These are phyloP conservation scores for Saturnispora zaruensis DNA, from an alignment of 805 yeast genomes.

Conservation along the genomic window DNA sequence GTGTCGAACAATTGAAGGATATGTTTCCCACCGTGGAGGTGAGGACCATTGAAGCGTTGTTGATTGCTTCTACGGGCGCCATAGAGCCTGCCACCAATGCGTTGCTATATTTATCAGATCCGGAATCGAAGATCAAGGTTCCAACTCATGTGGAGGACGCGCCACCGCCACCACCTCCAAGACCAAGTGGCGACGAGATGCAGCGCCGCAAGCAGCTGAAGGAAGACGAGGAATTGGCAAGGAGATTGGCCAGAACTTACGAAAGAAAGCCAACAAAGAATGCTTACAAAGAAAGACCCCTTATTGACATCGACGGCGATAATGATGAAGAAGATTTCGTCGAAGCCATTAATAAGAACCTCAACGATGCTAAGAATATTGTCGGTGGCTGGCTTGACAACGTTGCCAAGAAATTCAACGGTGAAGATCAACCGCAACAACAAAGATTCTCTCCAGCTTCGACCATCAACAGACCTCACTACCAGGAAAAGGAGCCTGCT, in stretches of 20 bases:
- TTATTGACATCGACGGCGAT: conserved; percentile 19
- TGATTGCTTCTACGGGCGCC: conserved; percentile 78
- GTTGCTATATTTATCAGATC: conserved; percentile 69
- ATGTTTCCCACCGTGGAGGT: conserved; percentile 81
- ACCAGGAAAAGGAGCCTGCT: conserved; percentile 1
- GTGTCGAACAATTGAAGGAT: conserved; percentile 45
- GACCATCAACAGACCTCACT: background rate
- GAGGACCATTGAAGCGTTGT: conserved; percentile 61
- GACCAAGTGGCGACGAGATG: conserved; percentile 28
- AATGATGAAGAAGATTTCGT: conserved; percentile 40
- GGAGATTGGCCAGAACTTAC: conserved; percentile 64
- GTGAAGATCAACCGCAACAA: conserved; percentile 12
- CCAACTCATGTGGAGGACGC: conserved; percentile 22
- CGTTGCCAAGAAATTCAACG: conserved; percentile 41
- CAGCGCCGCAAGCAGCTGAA: conserved; percentile 25
- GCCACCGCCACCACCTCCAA: conserved; percentile 25
- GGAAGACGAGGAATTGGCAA: conserved; percentile 72
- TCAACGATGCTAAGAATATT: conserved; percentile 71
- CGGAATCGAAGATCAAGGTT: conserved; percentile 46
- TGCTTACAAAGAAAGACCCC: background rate
- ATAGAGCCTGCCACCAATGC: conserved; percentile 88
- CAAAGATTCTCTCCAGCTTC: background rate
- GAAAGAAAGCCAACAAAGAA: conserved; percentile 12
- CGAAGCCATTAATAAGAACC: conserved; percentile 59
- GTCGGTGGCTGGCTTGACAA: conserved; percentile 75